phyloP scores from a whole-genome alignment of 169 alveolate species.

The Eimeria praecox region DNA sequence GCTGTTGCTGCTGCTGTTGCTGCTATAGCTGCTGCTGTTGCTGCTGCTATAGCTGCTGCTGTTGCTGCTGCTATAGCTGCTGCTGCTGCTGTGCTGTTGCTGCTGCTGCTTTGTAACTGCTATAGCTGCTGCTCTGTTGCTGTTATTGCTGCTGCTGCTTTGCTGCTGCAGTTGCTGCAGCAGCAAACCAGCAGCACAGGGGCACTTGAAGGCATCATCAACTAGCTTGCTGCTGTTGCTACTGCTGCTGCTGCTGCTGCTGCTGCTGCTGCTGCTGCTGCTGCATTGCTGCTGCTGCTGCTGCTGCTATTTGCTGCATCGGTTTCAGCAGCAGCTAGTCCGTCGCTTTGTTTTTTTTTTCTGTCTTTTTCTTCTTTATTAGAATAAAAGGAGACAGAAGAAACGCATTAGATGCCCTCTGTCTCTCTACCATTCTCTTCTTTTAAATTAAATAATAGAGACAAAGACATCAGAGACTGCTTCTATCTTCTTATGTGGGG shows the following conservation, averaged over 20 bases:
- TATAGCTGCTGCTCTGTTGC: neutral
- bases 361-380: too few species aligned
- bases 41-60: slow-evolving; percentile 7
- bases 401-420: too few species aligned
- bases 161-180: neutral
- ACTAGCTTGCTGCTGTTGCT: too few species aligned
- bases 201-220: neutral
- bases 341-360: neutral
- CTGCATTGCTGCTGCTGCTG: too few species aligned
- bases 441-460: slow-evolving; percentile 23
- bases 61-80: slow-evolving; percentile 28
- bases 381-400: too few species aligned
- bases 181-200: neutral
- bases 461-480: slow-evolving; percentile 57
- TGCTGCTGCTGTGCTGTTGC: too few species aligned
- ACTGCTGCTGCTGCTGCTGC: slow-evolving; percentile 5
- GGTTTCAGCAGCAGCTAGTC: neutral
- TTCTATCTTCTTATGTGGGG: slow-evolving; percentile 48
- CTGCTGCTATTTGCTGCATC: neutral
- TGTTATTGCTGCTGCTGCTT: neutral
- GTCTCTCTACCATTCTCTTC: slow-evolving; percentile 53
- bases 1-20: neutral
- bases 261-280: slow-evolving; percentile 9
- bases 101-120: neutral
- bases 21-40: slow-evolving; percentile 11